A percentile compares a stretch with the other conserved stretches of the same genome.
phyloP scores from a whole-genome alignment of 2,329 filamentous ascomycete genomes.

The Fonsecaea nubica region DNA sequence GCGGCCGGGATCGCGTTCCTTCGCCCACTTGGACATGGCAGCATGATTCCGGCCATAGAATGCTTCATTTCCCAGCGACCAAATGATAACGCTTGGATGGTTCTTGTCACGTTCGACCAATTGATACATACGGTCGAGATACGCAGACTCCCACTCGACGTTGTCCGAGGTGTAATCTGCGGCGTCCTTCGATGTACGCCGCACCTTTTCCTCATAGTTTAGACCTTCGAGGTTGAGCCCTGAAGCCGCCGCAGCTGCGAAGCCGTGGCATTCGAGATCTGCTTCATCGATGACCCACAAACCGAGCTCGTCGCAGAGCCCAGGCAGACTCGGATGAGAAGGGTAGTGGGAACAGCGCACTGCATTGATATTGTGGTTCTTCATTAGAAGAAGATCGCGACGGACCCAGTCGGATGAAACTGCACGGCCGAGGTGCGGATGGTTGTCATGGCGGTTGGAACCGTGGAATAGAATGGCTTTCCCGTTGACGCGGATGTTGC shows the following conservation, averaged over 20 bases:
- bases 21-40: slow-evolving; percentile 70
- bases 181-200: slow-evolving; percentile 34
- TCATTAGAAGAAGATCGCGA: slow-evolving; percentile 70
- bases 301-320: slow-evolving; percentile 47
- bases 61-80: slow-evolving; percentile 76
- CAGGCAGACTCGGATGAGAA: slow-evolving; percentile 51
- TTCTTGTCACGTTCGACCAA: slow-evolving; percentile 74
- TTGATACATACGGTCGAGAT: slow-evolving; percentile 70
- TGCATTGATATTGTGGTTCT: slow-evolving; percentile 73
- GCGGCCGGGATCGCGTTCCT: slow-evolving; percentile 63
- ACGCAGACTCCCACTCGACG: slow-evolving; percentile 60
- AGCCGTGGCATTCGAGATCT: slow-evolving; percentile 49
- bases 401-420: slow-evolving; percentile 68
- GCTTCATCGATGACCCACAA: slow-evolving; percentile 49
- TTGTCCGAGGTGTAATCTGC: slow-evolving; percentile 45
- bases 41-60: slow-evolving; percentile 73
- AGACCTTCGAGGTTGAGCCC: slow-evolving; percentile 15
- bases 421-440: slow-evolving; percentile 67
- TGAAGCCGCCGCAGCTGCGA: slow-evolving; percentile 28
- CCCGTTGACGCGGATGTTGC: slow-evolving; percentile 64
- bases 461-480: slow-evolving; percentile 66
- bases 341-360: slow-evolving; percentile 73
- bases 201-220: slow-evolving; percentile 20
- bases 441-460: slow-evolving; percentile 74
- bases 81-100: slow-evolving; percentile 72